Conservation (phyloP, 768 basidiomycete genomes). For the Tephrocybe sp. region DNA sequence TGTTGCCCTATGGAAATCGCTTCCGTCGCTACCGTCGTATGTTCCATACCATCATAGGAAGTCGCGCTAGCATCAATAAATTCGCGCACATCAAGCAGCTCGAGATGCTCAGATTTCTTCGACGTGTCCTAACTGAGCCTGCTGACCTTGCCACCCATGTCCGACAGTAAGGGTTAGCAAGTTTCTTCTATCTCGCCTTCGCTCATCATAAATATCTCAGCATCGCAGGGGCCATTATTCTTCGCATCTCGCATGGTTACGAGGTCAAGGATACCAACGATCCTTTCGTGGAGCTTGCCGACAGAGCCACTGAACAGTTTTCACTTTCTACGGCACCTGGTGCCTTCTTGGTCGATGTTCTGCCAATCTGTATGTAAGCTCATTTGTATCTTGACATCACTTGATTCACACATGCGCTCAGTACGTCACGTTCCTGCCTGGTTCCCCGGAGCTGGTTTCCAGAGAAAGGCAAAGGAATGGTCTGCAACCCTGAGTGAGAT, state of each 20-base stretch:
- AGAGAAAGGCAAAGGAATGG: slow-evolving; percentile 55
- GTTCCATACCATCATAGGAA: slow-evolving; percentile 52
- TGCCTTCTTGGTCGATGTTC: slow-evolving; percentile 50
- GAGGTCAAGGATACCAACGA: slow-evolving; percentile 48
- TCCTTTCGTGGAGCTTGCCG: slow-evolving; percentile 50
- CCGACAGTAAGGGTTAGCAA: slow-evolving; percentile 49
- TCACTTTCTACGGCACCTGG: slow-evolving; percentile 53
- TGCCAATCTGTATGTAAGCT: slow-evolving; percentile 50
- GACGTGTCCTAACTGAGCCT: slow-evolving; percentile 45
- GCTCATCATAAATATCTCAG: slow-evolving; percentile 23
- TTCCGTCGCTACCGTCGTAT: slow-evolving; percentile 52
- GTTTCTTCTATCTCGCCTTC: too few relatives aligned
- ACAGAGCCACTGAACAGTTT: slow-evolving; percentile 53
- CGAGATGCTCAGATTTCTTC: slow-evolving; percentile 47
- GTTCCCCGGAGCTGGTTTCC: too few relatives aligned
- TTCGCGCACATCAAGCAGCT: slow-evolving; percentile 43
- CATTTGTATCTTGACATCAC: too few relatives aligned
- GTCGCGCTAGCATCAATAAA: slow-evolving; percentile 36
- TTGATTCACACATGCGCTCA: too few relatives aligned
- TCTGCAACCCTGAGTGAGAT: slow-evolving; percentile 50
- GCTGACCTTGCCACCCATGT: slow-evolving; percentile 44
- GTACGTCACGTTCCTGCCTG: slow-evolving; percentile 63
- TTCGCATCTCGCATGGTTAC: slow-evolving; percentile 55
- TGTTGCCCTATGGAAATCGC: slow-evolving; percentile 53
- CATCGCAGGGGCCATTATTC: too few relatives aligned